phyloP scores from a whole-genome alignment of 805 yeast genomes.

The Priceomyces carsonii region DNA sequence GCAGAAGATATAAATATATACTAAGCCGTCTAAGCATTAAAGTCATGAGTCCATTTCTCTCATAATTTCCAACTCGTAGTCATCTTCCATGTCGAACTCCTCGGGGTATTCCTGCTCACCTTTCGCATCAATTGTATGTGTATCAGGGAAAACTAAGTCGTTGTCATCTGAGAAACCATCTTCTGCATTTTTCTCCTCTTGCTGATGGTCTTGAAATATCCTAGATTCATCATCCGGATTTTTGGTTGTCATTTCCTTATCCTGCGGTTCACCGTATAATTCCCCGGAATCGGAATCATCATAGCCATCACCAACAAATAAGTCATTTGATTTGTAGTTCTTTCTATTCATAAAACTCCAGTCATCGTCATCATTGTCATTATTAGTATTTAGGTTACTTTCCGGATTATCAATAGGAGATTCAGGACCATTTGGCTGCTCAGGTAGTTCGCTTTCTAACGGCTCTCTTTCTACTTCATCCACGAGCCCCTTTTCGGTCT shows the following conservation, averaged over 20 bases:
- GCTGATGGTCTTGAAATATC: background rate
- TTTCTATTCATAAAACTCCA: conserved; percentile 29
- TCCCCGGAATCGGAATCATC: too few relatives aligned
- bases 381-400: too few relatives aligned
- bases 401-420: too few relatives aligned
- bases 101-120: conserved; percentile 7
- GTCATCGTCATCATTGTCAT: conserved; percentile 28
- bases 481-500: conserved; percentile 36
- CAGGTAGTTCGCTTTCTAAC: background rate
- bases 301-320: conserved; percentile 28
- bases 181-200: conserved; percentile 9
- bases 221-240: too few relatives aligned
- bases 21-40: too few relatives aligned
- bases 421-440: too few relatives aligned
- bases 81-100: conserved; percentile 22
- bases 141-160: conserved; percentile 4
- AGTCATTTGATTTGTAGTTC: conserved; percentile 16
- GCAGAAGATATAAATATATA: too few relatives aligned
- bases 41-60: conserved; percentile 34
- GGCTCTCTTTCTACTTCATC: conserved; percentile 14
- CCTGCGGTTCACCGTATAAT: conserved; percentile 2
- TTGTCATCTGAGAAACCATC: conserved; percentile 29
- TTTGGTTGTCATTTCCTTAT: too few relatives aligned
- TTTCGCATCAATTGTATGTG: background rate
- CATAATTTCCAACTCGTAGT: conserved; percentile 34